These are phyloP conservation scores for Penicillium brasilianum DNA, from an alignment of 2,329 filamentous ascomycete species.

Conservation along the genomic window DNA sequence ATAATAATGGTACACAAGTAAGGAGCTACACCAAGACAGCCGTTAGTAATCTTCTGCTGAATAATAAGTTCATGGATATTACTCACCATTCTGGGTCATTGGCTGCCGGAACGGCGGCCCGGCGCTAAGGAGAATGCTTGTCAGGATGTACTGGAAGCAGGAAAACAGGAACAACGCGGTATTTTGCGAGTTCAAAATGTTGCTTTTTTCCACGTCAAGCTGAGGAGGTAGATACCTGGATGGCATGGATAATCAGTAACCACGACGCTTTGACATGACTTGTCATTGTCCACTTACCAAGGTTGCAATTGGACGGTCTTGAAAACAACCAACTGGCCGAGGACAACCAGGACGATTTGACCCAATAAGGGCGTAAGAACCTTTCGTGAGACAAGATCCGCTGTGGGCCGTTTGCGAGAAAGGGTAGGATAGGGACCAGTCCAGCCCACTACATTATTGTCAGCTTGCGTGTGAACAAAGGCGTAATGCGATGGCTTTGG, in stretches of 20 bases:
- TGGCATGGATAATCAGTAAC: conserved; percentile 22
- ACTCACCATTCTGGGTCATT: conserved; percentile 77
- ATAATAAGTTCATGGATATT: neutral
- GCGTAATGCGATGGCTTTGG: neutral
- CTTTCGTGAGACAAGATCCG: conserved; percentile 89
- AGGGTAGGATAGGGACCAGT: conserved; percentile 79
- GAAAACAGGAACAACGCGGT: conserved; percentile 87
- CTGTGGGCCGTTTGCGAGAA: conserved; percentile 84
- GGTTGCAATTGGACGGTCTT: conserved; percentile 74
- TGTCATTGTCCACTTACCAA: conserved; percentile 62
- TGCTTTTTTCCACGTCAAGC: conserved; percentile 76
- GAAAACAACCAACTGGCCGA: conserved; percentile 76
- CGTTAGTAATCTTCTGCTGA: conserved; percentile 28
- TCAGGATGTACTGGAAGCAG: conserved; percentile 93
- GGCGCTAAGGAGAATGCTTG: conserved; percentile 87
- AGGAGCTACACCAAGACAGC: conserved; percentile 65
- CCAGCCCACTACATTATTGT: conserved; percentile 75
- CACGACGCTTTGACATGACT: neutral
- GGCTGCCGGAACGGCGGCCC: conserved; percentile 86
- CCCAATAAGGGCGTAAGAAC: conserved; percentile 87
- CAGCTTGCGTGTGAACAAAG: neutral
- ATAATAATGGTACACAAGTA: conserved; percentile 78
- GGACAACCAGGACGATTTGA: conserved; percentile 80
- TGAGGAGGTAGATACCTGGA: conserved; percentile 77
- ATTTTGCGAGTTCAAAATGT: conserved; percentile 91